phyloP scores from a whole-genome alignment of 2,329 filamentous ascomycete species.

The Aureobasidium sp. region DNA sequence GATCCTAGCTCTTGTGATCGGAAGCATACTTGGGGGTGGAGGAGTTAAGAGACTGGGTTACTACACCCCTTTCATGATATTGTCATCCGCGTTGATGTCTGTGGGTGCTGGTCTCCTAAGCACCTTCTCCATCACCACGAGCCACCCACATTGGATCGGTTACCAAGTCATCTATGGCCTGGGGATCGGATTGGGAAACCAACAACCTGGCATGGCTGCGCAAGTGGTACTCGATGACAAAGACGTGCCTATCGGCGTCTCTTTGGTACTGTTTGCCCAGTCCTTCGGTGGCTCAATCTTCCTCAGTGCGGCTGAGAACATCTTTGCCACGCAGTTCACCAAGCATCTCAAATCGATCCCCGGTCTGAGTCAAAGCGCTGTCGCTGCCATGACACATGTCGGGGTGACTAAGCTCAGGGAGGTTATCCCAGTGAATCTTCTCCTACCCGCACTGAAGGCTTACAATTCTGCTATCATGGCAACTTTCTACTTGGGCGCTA shows the following conservation, averaged over 20 bases:
- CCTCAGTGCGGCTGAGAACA: slow-evolving; percentile 44
- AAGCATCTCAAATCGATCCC: no score
- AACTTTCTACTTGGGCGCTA: no score
- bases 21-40: slow-evolving; percentile 36
- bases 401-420: no score
- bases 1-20: slow-evolving; percentile 39
- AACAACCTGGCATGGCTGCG: slow-evolving; percentile 41
- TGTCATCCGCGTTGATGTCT: slow-evolving; percentile 35
- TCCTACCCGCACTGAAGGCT: no score
- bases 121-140: slow-evolving; percentile 36
- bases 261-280: slow-evolving; percentile 43
- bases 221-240: slow-evolving; percentile 37
- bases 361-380: no score
- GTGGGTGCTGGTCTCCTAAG: slow-evolving; percentile 42
- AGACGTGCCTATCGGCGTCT: slow-evolving; percentile 43
- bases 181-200: slow-evolving; percentile 44
- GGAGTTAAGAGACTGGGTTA: slow-evolving; percentile 39
- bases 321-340: slow-evolving; percentile 44
- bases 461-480: no score
- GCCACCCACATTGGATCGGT: slow-evolving; percentile 33
- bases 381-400: no score
- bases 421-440: no score
- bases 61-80: slow-evolving; percentile 45
- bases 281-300: slow-evolving; percentile 44
- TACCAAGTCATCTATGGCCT: slow-evolving; percentile 33